Conservation (phyloP, 768 basidiomycete species). For the Mycena pura region DNA sequence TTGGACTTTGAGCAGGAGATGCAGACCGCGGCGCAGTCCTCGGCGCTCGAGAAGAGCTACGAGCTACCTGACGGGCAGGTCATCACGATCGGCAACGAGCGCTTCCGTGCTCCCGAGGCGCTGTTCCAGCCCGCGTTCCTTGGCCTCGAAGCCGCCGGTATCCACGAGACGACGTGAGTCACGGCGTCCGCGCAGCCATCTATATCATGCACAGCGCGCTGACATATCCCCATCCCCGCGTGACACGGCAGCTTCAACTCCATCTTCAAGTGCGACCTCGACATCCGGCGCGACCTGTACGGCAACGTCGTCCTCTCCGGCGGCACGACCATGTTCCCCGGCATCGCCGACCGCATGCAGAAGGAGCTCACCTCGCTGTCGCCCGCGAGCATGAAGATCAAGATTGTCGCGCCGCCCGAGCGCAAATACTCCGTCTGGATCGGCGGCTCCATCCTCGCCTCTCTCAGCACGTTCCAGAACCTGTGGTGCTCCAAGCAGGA, state of each 20-base stretch:
- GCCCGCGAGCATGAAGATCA: slow-evolving; percentile 70
- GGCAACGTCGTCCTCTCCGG: slow-evolving; percentile 28
- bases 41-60: slow-evolving; percentile 30
- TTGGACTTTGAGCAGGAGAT: slow-evolving; percentile 30
- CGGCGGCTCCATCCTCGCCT: slow-evolving; percentile 25
- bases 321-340: slow-evolving; percentile 30
- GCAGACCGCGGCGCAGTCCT: slow-evolving; percentile 26
- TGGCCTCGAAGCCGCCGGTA: slow-evolving; percentile 44
- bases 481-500: slow-evolving; percentile 29
- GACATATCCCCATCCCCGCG: slow-evolving; percentile 29
- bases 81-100: slow-evolving; percentile 78
- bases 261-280: slow-evolving; percentile 54
- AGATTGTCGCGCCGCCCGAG: slow-evolving; percentile 71
- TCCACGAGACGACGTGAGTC: slow-evolving; percentile 66
- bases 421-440: slow-evolving; percentile 61
- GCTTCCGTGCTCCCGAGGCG: slow-evolving; percentile 77
- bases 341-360: slow-evolving; percentile 57
- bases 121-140: slow-evolving; percentile 78
- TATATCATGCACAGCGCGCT: neutral
- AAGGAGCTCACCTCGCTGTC: slow-evolving; percentile 72
- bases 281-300: slow-evolving; percentile 27
- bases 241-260: slow-evolving; percentile 64
- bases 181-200: slow-evolving; percentile 19
- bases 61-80: slow-evolving; percentile 68
- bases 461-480: slow-evolving; percentile 28